Percentiles rank a stretch among this genome's conserved stretches.
Evolutionary conservation across 768 basidiomycete genomes (phyloP).

Genomic region (Phlebiopsis flavidoalba): DNA sequence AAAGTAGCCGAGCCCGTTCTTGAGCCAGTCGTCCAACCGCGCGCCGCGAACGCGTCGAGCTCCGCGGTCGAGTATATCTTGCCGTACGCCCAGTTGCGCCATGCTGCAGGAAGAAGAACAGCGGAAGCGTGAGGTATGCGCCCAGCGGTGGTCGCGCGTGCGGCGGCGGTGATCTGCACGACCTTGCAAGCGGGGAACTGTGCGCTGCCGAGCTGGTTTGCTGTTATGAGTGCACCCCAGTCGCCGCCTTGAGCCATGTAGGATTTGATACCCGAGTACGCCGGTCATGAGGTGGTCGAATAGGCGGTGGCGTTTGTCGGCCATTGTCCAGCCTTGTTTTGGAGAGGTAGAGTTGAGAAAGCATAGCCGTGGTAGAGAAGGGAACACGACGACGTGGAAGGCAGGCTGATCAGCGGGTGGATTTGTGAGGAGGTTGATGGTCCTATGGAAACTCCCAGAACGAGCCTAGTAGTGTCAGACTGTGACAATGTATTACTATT

Average conservation of each 20-base stretch:
- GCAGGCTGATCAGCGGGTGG: slow-evolving; percentile 13
- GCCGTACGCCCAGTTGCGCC: slow-evolving; percentile 10
- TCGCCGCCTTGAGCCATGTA: slow-evolving; percentile 22
- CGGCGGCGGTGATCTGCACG: slow-evolving; percentile 2
- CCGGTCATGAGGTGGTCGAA: slow-evolving; percentile 24
- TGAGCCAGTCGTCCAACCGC: not conserved
- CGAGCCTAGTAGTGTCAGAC: slow-evolving; percentile 4
- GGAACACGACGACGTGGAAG: slow-evolving; percentile 23
- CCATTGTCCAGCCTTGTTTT: slow-evolving; percentile 21
- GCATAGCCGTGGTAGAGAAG: slow-evolving; percentile 21
- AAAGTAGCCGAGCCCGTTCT: slow-evolving; percentile 7
- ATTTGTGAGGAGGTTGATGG: slow-evolving; percentile 19
- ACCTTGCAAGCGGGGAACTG: slow-evolving; percentile 6
- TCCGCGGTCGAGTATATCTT: slow-evolving; percentile 8
- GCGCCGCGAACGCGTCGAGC: slow-evolving; percentile 9
- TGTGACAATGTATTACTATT: not conserved
- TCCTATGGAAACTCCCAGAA: slow-evolving; percentile 18
- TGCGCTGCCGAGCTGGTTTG: not conserved
- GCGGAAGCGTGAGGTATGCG: slow-evolving; percentile 8
- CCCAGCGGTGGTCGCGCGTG: slow-evolving; percentile 1
- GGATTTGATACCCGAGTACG: slow-evolving; percentile 19
- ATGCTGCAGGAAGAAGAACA: slow-evolving; percentile 7
- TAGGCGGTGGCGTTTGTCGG: slow-evolving; percentile 19
- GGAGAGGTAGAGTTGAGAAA: slow-evolving; percentile 18
- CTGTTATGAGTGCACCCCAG: slow-evolving; percentile 12